Evolutionary conservation across 2,329 filamentous ascomycete species (phyloP), one percentile per base, ranked within the genome.

Genomic region (Pseudogymnoascus sp.): DNA sequence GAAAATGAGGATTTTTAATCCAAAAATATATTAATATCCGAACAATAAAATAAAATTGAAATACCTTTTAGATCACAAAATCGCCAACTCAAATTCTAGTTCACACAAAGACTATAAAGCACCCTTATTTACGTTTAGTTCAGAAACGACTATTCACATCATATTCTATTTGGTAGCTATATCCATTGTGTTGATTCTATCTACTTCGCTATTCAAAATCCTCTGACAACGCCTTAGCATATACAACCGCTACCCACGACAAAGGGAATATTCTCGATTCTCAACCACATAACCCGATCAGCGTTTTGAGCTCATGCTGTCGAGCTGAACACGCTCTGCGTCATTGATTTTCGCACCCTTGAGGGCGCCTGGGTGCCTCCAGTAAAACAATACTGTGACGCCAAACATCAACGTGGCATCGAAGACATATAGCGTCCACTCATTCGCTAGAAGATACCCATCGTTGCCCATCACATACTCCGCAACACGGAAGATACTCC

Each of bases 401-500:
- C 70, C 8, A 35, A 74, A 67, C 77, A 79, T 79, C n/a, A 75
- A 70, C 9, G 70, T 62, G 0, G 73, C 41, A 69, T 80, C 78
- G 60, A 80, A 77, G 14, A 74, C 68, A 63, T 78, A 79, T 11
- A 79, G 62, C 20, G 71, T 76, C 64, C 73, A 73, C 66, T 80
- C 78, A 58, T 76, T 70, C 34, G 62, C 63, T 28, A 79, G 66
- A 20, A 79, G 66, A 63, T 74, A 77, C 0, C 78, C 78, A 18
- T 71, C 64, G 20, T 73, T 70, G 1, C 78, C 77, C 67, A 75
- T 70, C 0, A 69, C 63, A 64, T 77, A 82, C 68, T 81, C 79
- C 7, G 76, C 67, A n/a, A 79, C 71, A 14, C 79, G 72, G 59
- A 80, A 78, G 6, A 80, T 64, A 12, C 70, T 75, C 35, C 79